These are phyloP conservation scores for Colletotrichum sp. DNA, from an alignment of 2,329 filamentous ascomycete species.

Conservation along the genomic window DNA sequence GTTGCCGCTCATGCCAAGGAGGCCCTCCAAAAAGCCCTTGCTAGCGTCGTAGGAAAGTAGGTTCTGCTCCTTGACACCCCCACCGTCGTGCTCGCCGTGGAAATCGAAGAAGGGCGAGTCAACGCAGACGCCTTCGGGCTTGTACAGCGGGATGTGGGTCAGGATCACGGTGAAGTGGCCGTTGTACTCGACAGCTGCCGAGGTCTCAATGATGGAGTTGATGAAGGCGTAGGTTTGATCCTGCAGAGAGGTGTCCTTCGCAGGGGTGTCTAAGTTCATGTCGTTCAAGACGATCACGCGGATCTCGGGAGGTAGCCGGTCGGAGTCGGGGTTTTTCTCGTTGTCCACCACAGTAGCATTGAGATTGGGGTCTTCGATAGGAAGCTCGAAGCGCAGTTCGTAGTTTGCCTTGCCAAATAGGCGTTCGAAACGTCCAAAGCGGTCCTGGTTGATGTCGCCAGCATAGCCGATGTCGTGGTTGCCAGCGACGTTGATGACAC, in stretches of 20 bases:
- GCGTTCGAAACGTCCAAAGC: slow-evolving; percentile 81
- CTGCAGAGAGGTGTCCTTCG: slow-evolving; percentile 70
- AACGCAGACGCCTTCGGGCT: slow-evolving; percentile 79
- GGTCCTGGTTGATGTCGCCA: slow-evolving; percentile 80
- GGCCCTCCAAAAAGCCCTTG: slow-evolving; percentile 78
- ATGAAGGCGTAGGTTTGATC: slow-evolving; percentile 79
- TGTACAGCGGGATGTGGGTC: slow-evolving; percentile 92
- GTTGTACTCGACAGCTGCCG: slow-evolving; percentile 63
- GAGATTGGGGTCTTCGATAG: slow-evolving; percentile 42
- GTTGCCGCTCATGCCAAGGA: slow-evolving; percentile 79
- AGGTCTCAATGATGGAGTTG: slow-evolving; percentile 69
- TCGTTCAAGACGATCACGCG: slow-evolving; percentile 88
- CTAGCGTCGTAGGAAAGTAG: slow-evolving; percentile 78
- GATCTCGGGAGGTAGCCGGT: slow-evolving; percentile 67
- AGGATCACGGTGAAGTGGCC: slow-evolving; percentile 82
- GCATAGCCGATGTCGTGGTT: slow-evolving; percentile 98
- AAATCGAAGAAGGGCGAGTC: slow-evolving; percentile 87
- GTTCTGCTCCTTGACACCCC: slow-evolving; percentile 88
- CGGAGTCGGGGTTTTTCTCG: slow-evolving; percentile 48
- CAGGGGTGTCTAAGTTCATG: slow-evolving; percentile 91
- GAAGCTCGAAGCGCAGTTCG: slow-evolving; percentile 77
- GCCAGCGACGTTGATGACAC: slow-evolving; percentile 88
- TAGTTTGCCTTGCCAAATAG: slow-evolving; percentile 91
- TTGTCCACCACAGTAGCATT: slow-evolving; percentile 48
- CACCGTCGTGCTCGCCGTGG: slow-evolving; percentile 65